phyloP scores from a whole-genome alignment of 2,329 filamentous ascomycete species.

The Aureobasidium leucospermi region DNA sequence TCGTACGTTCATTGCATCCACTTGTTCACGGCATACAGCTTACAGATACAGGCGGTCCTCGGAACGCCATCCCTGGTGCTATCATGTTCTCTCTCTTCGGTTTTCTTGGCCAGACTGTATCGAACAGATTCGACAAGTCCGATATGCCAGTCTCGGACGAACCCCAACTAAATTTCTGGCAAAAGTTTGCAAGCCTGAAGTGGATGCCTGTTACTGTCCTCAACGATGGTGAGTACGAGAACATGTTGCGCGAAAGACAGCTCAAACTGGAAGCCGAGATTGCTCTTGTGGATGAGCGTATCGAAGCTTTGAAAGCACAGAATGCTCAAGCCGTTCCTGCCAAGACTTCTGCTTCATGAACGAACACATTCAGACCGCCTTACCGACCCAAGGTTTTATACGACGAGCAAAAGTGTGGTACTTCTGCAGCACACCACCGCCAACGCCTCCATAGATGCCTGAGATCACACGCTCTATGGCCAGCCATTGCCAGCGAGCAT shows the following conservation, averaged over 20 bases:
- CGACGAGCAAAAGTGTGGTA: too few relatives aligned
- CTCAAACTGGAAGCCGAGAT: constrained; percentile 68
- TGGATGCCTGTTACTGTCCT: constrained; percentile 66
- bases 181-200: constrained; percentile 51
- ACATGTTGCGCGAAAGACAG: constrained; percentile 63
- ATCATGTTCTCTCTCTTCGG: constrained; percentile 54
- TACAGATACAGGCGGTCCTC: constrained; percentile 44
- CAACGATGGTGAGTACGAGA: constrained; percentile 64
- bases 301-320: constrained; percentile 41
- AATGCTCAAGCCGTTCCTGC: not conserved
- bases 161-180: constrained; percentile 36
- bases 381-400: not conserved
- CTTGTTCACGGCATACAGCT: not conserved
- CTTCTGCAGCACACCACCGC: too few relatives aligned
- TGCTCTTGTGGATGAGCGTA: constrained; percentile 68
- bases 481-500: too few relatives aligned
- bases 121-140: constrained; percentile 46
- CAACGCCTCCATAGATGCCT: too few relatives aligned
- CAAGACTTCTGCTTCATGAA: not conserved
- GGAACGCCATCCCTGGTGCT: constrained; percentile 48
- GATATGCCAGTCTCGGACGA: constrained; percentile 24
- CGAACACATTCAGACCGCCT: not conserved
- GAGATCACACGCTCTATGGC: too few relatives aligned
- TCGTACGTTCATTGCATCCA: constrained; percentile 29
- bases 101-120: constrained; percentile 48